phyloP scores from a whole-genome alignment of 495 filamentous ascomycete genomes.

The Penicillium flavigenum region DNA sequence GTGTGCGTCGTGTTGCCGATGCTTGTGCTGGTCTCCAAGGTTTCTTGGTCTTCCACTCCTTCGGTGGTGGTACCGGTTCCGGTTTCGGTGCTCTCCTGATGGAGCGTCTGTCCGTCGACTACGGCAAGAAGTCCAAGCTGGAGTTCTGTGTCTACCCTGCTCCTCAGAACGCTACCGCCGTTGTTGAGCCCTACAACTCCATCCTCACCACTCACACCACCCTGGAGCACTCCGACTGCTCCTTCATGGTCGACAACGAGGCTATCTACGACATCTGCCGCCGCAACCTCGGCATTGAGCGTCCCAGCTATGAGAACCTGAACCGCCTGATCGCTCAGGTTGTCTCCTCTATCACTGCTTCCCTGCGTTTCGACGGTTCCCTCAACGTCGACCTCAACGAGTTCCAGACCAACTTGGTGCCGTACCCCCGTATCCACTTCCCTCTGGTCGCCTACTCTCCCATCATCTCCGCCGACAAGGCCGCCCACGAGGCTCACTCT shows the following conservation, averaged over 20 bases:
- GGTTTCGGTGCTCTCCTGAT: slow-evolving; percentile 97
- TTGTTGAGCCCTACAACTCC: slow-evolving; percentile 99
- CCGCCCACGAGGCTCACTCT: slow-evolving; percentile 84
- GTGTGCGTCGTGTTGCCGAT: slow-evolving; percentile 93
- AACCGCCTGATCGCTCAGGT: slow-evolving; percentile 99
- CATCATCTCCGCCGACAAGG: slow-evolving; percentile 89
- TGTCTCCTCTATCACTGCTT: slow-evolving; percentile 97
- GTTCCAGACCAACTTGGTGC: slow-evolving; percentile 99
- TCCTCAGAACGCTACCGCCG: slow-evolving; percentile 92
- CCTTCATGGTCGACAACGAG: slow-evolving; percentile 99
- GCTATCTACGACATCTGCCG: slow-evolving; percentile 99
- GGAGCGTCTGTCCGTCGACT: slow-evolving; percentile 96
- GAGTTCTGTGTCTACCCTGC: slow-evolving; percentile 99
- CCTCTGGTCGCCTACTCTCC: slow-evolving; percentile 95
- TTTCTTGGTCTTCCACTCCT: slow-evolving; percentile 99
- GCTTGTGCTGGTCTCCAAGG: slow-evolving; percentile 97
- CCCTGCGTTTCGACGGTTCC: slow-evolving; percentile 96
- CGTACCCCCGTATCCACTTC: slow-evolving; percentile 99
- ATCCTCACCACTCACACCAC: slow-evolving; percentile 99
- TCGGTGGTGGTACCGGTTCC: slow-evolving; percentile 97
- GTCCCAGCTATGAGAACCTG: slow-evolving; percentile 95
- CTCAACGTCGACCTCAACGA: slow-evolving; percentile 99
- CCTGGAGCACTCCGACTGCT: slow-evolving; percentile 98
- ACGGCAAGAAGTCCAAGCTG: slow-evolving; percentile 99
- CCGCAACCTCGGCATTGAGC: slow-evolving; percentile 92